A percentile compares a stretch with the other conserved stretches of the same genome.
Conservation (phyloP, 345 rosid genomes). For the Citrus trifoliata region DNA sequence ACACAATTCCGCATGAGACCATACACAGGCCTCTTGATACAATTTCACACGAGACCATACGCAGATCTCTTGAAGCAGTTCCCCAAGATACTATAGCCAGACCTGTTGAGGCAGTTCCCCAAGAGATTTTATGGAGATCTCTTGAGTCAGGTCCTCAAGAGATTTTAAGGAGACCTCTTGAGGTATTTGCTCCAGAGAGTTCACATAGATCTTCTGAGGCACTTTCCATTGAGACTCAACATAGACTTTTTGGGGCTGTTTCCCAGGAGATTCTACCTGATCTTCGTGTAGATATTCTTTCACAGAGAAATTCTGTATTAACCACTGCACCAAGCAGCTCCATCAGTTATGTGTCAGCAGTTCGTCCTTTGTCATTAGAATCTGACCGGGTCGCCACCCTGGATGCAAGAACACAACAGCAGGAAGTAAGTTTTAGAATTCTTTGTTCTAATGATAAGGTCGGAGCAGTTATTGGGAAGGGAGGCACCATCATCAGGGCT, state of each 20-base stretch:
- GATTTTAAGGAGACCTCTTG: conserved; percentile 11
- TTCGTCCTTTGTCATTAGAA: conserved; percentile 44
- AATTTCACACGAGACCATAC: neutral
- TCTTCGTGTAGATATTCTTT: conserved; percentile 23
- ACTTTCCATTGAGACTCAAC: conserved; percentile 23
- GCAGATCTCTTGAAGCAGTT: conserved; percentile 15
- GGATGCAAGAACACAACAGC: conserved; percentile 31
- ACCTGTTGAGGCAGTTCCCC: conserved; percentile 13
- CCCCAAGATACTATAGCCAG: conserved; percentile 25
- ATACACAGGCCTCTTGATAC: conserved; percentile 11
- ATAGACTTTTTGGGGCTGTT: conserved; percentile 20
- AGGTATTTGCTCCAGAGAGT: conserved; percentile 5
- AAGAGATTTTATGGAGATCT: conserved; percentile 22
- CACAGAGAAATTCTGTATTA: conserved; percentile 26
- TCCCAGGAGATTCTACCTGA: conserved; percentile 34
- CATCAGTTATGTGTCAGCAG: conserved; percentile 31
- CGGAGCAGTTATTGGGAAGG: conserved; percentile 85
- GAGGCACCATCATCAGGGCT: conserved; percentile 61
- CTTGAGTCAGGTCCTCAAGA: conserved; percentile 35
- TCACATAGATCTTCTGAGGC: conserved; percentile 15
- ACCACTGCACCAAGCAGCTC: conserved; percentile 35
- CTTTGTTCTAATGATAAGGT: conserved; percentile 77
- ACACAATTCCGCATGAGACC: conserved; percentile 30
- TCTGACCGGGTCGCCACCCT: conserved; percentile 29
- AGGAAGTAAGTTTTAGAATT: conserved; percentile 64